A percentile compares a stretch with the other conserved stretches of the same genome.
These are phyloP conservation scores for Apiotrichum mycotoxinovorans DNA, from an alignment of 1,284 basidiomycete species.

Conservation along the genomic window DNA sequence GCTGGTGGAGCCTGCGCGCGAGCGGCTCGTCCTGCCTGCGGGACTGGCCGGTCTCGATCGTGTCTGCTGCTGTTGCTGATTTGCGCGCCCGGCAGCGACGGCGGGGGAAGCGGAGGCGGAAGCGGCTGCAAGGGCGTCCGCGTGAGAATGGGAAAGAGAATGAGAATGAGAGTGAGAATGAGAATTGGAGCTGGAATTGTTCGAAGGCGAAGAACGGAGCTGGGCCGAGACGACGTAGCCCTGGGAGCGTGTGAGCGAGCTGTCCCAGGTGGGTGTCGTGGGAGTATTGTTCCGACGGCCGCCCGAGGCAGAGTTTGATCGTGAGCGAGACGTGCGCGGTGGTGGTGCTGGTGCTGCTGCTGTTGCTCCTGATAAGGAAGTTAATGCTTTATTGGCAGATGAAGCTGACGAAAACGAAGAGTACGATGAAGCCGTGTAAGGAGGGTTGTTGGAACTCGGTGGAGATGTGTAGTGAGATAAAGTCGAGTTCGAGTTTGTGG, in stretches of 20 bases:
- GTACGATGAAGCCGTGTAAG: too few species aligned
- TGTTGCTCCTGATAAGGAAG: background rate
- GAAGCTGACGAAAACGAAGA: too few species aligned
- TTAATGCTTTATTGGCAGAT: background rate
- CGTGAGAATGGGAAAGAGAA: too few species aligned
- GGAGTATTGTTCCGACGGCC: background rate
- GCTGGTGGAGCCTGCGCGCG: constrained; percentile 3
- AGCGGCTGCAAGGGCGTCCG: background rate
- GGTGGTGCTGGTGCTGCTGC: background rate
- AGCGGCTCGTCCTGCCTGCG: background rate
- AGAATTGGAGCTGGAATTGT: too few species aligned
- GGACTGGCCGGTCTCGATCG: background rate
- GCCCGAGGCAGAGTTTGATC: background rate
- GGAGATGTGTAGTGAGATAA: too few species aligned
- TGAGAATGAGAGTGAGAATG: too few species aligned
- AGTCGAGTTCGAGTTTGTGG: too few species aligned
- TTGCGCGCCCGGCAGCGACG: background rate
- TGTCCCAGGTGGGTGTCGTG: constrained; percentile 1
- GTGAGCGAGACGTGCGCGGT: background rate
- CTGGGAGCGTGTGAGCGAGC: background rate
- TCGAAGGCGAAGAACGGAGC: background rate
- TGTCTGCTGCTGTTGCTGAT: background rate
- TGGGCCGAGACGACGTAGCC: background rate
- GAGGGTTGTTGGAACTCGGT: too few species aligned
- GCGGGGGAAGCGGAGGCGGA: background rate